phyloP scores from a whole-genome alignment of 768 basidiomycete genomes.

The Leccinum broughii region DNA sequence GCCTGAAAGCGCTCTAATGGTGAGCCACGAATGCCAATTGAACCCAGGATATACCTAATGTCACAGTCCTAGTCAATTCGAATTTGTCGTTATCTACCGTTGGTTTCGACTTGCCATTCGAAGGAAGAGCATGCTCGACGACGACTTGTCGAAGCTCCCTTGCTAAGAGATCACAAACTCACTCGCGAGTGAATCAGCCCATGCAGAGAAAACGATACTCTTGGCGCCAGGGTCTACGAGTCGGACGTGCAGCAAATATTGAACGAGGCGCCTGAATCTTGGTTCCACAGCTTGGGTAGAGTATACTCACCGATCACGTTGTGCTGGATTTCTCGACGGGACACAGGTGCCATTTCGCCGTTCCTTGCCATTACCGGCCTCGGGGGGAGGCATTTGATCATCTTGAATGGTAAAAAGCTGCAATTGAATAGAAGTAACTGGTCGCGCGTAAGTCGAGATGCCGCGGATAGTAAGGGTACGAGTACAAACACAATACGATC shows the following conservation, averaged over 20 bases:
- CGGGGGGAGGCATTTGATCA: slow-evolving; percentile 34
- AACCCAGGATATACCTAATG: slow-evolving; percentile 47
- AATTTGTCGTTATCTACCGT: background rate
- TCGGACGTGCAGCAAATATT: slow-evolving; percentile 73
- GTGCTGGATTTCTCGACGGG: slow-evolving; percentile 60
- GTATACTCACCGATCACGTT: slow-evolving; percentile 53
- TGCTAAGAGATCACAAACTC: slow-evolving; percentile 26
- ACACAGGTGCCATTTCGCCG: slow-evolving; percentile 54
- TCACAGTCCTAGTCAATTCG: background rate
- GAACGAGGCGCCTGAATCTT: slow-evolving; percentile 72
- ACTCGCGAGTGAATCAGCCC: slow-evolving; percentile 86
- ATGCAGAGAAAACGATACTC: slow-evolving; percentile 88
- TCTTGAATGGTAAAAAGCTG: slow-evolving; percentile 61
- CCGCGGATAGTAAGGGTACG: background rate
- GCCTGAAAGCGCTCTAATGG: slow-evolving; percentile 14
- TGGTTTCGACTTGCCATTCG: slow-evolving; percentile 49
- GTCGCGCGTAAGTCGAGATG: slow-evolving; percentile 6
- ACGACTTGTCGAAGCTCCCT: slow-evolving; percentile 51
- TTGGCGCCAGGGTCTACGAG: slow-evolving; percentile 68
- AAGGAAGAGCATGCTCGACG: slow-evolving; percentile 65
- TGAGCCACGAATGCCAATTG: slow-evolving; percentile 7
- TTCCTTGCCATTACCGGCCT: slow-evolving; percentile 30
- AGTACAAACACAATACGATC: slow-evolving; percentile 50
- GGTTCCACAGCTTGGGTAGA: slow-evolving; percentile 56
- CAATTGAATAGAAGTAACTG: slow-evolving; percentile 65